These are phyloP conservation scores for Penicillium paxilli DNA, from an alignment of 495 filamentous ascomycete species.

Conservation along the genomic window DNA sequence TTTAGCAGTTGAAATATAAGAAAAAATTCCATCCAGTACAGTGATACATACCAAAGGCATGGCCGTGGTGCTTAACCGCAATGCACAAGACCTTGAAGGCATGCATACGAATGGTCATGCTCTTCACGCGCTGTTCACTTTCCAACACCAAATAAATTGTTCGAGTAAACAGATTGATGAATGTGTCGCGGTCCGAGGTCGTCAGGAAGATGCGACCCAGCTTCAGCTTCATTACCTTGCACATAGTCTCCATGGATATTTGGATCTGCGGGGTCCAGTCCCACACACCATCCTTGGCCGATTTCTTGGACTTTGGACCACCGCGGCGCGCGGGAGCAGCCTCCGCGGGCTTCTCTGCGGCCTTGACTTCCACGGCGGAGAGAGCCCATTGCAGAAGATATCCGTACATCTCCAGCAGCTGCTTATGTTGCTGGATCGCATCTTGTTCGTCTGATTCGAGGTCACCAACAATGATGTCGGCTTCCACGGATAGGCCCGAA, in stretches of 20 bases:
- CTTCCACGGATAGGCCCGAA: constrained; percentile 90
- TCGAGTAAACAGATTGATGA: constrained; percentile 89
- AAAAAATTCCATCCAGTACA: too few relatives aligned
- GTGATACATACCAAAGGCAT: constrained; percentile 83
- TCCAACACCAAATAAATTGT: constrained; percentile 92
- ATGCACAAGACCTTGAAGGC: constrained; percentile 96
- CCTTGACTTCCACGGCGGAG: constrained; percentile 88
- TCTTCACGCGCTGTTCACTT: constrained; percentile 91
- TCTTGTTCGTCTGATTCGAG: constrained; percentile 91
- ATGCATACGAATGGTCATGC: constrained; percentile 89
- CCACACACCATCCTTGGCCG: constrained; percentile 74
- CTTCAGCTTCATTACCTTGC: constrained; percentile 91
- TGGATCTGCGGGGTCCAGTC: constrained; percentile 87
- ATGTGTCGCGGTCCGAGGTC: constrained; percentile 94
- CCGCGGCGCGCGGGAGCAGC: constrained; percentile 67
- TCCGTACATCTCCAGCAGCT: constrained; percentile 88
- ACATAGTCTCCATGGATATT: constrained; percentile 88
- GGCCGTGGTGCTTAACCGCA: constrained; percentile 96
- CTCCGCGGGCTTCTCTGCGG: constrained; percentile 79
- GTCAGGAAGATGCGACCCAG: constrained; percentile 90
- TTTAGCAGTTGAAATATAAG: too few relatives aligned
- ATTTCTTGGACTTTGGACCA: constrained; percentile 78
- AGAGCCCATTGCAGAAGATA: constrained; percentile 96
- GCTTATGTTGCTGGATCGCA: constrained; percentile 78
- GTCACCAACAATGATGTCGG: constrained; percentile 81